Evolutionary conservation across 805 yeast species (phyloP).

Genomic region (Suhomyces sp.): DNA sequence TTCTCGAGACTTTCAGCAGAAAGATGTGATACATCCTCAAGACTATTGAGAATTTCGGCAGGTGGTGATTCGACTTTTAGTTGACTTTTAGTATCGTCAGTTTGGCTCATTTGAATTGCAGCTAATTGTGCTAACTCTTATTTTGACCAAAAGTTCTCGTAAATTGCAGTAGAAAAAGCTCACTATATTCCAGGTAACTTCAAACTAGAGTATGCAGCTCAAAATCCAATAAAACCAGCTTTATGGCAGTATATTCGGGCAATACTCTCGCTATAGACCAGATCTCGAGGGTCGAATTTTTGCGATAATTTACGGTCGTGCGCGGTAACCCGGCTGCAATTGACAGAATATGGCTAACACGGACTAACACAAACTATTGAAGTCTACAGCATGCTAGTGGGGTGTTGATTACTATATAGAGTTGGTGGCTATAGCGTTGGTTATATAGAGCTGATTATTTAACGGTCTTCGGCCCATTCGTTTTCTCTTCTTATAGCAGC

Average conservation of each 20-base stretch:
- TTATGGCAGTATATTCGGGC: neutral
- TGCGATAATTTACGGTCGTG: conserved; percentile 7
- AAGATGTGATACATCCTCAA: neutral
- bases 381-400: too few relatives aligned
- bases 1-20: neutral
- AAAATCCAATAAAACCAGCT: neutral
- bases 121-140: neutral
- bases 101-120: neutral
- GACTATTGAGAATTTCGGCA: neutral
- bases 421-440: neutral
- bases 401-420: neutral
- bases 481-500: conserved; percentile 84
- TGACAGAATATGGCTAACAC: too few relatives aligned
- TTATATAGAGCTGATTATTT: neutral
- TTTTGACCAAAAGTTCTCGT: neutral
- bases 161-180: neutral
- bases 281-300: neutral
- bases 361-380: too few relatives aligned
- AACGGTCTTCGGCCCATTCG: conserved; percentile 90
- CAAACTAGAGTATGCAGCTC: neutral
- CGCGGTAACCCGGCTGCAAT: conserved; percentile 1
- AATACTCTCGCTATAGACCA: neutral
- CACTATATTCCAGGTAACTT: neutral
- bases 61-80: neutral
- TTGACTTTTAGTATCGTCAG: neutral